Evolutionary conservation across 345 rosid species (phyloP).

Genomic region (Viola odorata): DNA sequence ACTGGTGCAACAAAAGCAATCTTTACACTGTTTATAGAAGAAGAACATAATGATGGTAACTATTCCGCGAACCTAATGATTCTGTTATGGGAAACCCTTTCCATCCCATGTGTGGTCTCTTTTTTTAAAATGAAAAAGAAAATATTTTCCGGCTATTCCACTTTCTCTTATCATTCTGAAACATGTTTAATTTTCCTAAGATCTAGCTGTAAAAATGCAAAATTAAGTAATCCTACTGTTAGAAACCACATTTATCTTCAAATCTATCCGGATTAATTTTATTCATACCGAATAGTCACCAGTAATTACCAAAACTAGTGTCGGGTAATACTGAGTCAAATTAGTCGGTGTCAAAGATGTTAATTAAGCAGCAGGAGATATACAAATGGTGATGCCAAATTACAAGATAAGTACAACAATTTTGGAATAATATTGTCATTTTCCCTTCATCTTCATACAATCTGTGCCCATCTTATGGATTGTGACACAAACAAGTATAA

Average conservation of each 20-base stretch:
- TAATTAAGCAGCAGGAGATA: background rate
- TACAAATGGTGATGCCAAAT: background rate
- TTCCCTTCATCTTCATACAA: background rate
- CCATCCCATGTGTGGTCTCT: slow-evolving; percentile 11
- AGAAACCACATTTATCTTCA: too few species aligned
- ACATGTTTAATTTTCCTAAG: slow-evolving; percentile 11
- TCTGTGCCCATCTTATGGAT: slow-evolving; percentile 19
- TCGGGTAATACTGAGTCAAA: too few species aligned
- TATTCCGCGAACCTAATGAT: slow-evolving; percentile 22
- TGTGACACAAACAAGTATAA: slow-evolving; percentile 16
- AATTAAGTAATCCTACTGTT: background rate
- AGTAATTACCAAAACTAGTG: too few species aligned
- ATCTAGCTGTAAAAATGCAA: slow-evolving; percentile 1
- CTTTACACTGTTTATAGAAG: slow-evolving; percentile 9
- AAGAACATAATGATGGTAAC: slow-evolving; percentile 1
- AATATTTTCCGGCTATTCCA: slow-evolving; percentile 3
- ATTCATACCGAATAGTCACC: too few species aligned
- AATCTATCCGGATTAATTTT: too few species aligned
- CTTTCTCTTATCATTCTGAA: slow-evolving; percentile 19
- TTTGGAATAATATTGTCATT: background rate
- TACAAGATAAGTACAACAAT: background rate
- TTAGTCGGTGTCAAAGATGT: background rate
- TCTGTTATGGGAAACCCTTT: slow-evolving; percentile 11
- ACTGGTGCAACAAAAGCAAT: slow-evolving; percentile 1
- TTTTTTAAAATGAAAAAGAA: background rate